phyloP scores from a whole-genome alignment of 2,329 filamentous ascomycete genomes.

The Fusarium verticillioides region DNA sequence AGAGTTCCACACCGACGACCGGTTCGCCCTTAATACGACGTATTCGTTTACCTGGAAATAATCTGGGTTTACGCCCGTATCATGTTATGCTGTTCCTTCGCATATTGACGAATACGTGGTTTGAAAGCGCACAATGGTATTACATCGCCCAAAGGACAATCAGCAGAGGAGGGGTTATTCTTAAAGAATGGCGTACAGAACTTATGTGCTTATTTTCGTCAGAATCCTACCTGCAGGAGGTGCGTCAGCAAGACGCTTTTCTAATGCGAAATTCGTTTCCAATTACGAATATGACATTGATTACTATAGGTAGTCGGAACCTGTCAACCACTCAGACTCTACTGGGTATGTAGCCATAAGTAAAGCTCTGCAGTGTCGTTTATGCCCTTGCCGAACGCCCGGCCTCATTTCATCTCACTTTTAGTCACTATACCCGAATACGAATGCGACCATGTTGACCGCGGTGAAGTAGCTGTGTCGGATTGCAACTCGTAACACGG shows the following conservation, averaged over 20 bases:
- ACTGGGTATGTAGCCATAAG: too few relatives aligned
- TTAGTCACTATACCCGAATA: constrained; percentile 7
- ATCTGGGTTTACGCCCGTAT: not conserved
- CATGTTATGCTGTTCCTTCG: not conserved
- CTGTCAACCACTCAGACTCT: not conserved
- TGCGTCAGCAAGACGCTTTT: not conserved
- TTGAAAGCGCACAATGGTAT: not conserved
- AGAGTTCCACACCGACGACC: constrained; percentile 21
- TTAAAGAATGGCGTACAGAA: not conserved
- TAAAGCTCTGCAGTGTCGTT: not conserved
- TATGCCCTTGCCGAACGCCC: not conserved
- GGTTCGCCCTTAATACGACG: constrained; percentile 31
- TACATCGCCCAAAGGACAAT: not conserved
- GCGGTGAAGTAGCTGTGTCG: not conserved
- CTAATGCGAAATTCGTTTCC: not conserved
- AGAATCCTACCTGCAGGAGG: not conserved
- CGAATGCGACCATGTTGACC: constrained; percentile 4
- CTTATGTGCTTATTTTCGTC: not conserved
- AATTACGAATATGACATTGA: not conserved
- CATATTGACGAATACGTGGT: constrained; percentile 11
- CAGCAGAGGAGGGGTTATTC: not conserved
- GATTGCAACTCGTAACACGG: not conserved
- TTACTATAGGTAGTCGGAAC: not conserved
- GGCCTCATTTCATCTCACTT: constrained; percentile 2
- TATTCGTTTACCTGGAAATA: constrained; percentile 40